phyloP scores from a whole-genome alignment of 768 basidiomycete genomes.

The Auriculariales sp. region DNA sequence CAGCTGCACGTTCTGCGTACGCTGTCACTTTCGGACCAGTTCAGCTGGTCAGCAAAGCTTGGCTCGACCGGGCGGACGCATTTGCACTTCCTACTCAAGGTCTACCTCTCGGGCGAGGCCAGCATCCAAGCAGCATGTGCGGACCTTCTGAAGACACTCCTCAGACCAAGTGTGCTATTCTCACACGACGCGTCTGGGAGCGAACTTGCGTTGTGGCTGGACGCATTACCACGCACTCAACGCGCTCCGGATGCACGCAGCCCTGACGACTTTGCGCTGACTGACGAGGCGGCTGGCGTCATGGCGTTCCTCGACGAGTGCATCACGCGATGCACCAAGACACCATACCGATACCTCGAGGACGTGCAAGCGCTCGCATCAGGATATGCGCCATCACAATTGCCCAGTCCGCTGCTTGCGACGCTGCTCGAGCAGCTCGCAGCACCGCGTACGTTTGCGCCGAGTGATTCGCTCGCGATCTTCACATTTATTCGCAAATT shows the following conservation, averaged over 20 bases:
- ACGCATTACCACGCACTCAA: conserved; percentile 35
- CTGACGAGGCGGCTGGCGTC: conserved; percentile 41
- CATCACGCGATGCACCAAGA: conserved; percentile 63
- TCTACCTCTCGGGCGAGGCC: conserved; percentile 34
- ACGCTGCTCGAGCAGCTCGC: conserved; percentile 65
- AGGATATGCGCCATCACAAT: conserved; percentile 2
- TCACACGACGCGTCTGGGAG: conserved; percentile 52
- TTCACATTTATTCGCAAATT: conserved; percentile 52
- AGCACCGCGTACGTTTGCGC: conserved; percentile 39
- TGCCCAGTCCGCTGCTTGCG: conserved; percentile 62
- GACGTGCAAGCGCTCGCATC: conserved; percentile 29
- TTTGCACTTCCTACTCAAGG: conserved; percentile 55
- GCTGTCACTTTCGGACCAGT: conserved; percentile 64
- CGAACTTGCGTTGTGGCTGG: conserved; percentile 69
- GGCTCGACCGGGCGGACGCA: conserved; percentile 34
- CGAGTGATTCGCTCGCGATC: conserved; percentile 51
- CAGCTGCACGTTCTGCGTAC: conserved; percentile 69
- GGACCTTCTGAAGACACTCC: conserved; percentile 44
- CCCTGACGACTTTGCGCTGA: conserved; percentile 34
- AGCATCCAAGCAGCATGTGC: conserved; percentile 37
- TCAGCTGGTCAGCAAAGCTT: conserved; percentile 56
- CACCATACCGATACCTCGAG: conserved; percentile 78
- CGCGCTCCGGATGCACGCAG: conserved; percentile 20
- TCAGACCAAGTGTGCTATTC: conserved; percentile 64
- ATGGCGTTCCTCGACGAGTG: conserved; percentile 72